Evolutionary conservation across 108 stramenopile genomes (phyloP).

Genomic region (Asterionellopsis glacialis): DNA sequence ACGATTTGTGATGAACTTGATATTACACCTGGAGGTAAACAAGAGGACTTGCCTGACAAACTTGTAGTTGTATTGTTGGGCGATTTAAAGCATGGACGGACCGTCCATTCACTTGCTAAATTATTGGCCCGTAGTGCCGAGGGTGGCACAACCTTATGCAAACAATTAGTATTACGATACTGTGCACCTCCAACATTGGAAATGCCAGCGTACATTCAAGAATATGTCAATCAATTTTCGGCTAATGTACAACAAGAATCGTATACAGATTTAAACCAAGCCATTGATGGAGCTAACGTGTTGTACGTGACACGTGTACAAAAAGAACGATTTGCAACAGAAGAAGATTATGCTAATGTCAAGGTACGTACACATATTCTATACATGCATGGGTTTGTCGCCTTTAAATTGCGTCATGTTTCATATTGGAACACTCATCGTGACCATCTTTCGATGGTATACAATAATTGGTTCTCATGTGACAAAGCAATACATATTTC

Average conservation of each 20-base stretch:
- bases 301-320: constrained; percentile 97
- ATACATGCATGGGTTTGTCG: too few relatives aligned
- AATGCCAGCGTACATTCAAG: constrained; percentile 82
- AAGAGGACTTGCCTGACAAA: constrained; percentile 17
- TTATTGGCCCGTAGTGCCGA: constrained; percentile 65
- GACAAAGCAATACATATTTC: too few relatives aligned
- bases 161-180: constrained; percentile 65
- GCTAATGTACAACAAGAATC: constrained; percentile 57
- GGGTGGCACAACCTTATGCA: background rate
- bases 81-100: constrained; percentile 96
- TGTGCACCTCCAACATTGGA: constrained; percentile 76
- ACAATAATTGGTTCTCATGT: too few relatives aligned
- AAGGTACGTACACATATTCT: constrained; percentile 68
- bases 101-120: constrained; percentile 92
- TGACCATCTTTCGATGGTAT: too few relatives aligned
- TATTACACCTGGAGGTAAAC: constrained; percentile 5
- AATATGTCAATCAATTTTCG: constrained; percentile 44
- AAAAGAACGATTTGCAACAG: constrained; percentile 86
- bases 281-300: constrained; percentile 73
- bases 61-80: constrained; percentile 79
- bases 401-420: too few relatives aligned
- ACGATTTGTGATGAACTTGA: constrained; percentile 85
- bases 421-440: too few relatives aligned
- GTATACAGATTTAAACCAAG: constrained; percentile 40
- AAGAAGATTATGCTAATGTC: constrained; percentile 78